These are phyloP conservation scores for Myxozyma udenii DNA, from an alignment of 805 yeast species.

Conservation along the genomic window DNA sequence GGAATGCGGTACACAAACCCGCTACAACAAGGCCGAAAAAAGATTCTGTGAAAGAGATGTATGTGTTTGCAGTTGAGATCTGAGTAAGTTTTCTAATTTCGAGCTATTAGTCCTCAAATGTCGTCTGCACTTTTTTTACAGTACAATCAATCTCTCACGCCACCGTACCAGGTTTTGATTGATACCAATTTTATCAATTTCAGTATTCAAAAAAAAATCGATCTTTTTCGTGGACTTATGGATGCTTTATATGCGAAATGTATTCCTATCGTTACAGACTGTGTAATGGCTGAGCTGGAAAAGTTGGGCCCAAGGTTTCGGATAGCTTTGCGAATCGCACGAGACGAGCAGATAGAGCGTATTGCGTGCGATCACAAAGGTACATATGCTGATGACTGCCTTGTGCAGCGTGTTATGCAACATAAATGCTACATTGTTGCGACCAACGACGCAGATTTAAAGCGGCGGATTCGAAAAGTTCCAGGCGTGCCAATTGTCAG, in stretches of 20 bases:
- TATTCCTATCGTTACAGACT: constrained; percentile 92
- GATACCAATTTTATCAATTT: constrained; percentile 97
- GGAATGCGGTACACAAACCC: background rate
- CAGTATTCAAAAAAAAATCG: constrained; percentile 93
- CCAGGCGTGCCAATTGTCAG: constrained; percentile 98
- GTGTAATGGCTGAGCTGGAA: constrained; percentile 97
- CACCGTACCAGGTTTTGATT: constrained; percentile 94
- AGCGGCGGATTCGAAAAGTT: constrained; percentile 88
- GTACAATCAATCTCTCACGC: constrained; percentile 87
- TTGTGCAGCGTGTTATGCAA: constrained; percentile 83
- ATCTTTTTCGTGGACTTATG: constrained; percentile 95
- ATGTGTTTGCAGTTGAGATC: constrained; percentile 15
- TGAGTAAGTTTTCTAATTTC: background rate
- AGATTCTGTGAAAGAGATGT: constrained; percentile 70
- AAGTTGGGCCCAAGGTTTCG: constrained; percentile 92
- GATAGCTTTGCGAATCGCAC: constrained; percentile 87
- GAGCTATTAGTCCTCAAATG: constrained; percentile 67
- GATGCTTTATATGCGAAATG: constrained; percentile 91
- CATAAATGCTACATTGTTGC: constrained; percentile 97
- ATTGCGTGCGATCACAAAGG: constrained; percentile 90
- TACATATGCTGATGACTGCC: constrained; percentile 96
- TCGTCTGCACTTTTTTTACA: constrained; percentile 94
- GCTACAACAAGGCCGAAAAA: constrained; percentile 37
- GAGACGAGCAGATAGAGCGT: constrained; percentile 86
- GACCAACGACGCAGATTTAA: constrained; percentile 95